Base-by-base conservation (phyloP, 176 grass and related monocot species). In the Oryza longistaminata region DNA sequence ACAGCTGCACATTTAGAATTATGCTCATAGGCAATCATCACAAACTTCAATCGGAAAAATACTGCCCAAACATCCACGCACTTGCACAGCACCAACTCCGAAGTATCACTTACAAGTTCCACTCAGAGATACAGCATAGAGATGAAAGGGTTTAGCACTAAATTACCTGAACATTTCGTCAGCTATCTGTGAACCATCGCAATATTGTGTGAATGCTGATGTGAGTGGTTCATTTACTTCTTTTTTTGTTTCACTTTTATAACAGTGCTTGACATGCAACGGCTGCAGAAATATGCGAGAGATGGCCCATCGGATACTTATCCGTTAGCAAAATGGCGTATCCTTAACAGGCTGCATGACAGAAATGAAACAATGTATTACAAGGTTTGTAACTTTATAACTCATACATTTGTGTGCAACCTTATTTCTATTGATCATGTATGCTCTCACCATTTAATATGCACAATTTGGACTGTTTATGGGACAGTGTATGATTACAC, bases 341-440 rank as follows among this genome's bases (percentile, higher is more conserved):
- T 98, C 74, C 91, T 98, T 40, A 98, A 98, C 64, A 95, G 96
- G 75, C 91, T 95, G 64, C 93, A 98, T 68, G 96, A 95, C 88
- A 88, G 96, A 95, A 98, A 98, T 86, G 96, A 98, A 83, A 95
- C 93, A 62, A 94, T 98, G 96, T 98, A 93, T 85, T 94, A 98
- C 88, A 95, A 98, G 93, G 96, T 93, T 71, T 79, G 83, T 70
- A 66, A 79, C 35, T 78, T 44, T 31, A 82, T 58, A 73, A 60
- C 9, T 68, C 50, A 17, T 27, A 45, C 42, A 70, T 69, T 81
- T 68, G 24, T 67, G n/a, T 17, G 50, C 27, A 72, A 60, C 53
- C 29, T 66, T 82, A 66, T 84, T 77, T 72, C 70, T 79, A 40
- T 62, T 73, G 21, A 52, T 62, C 13, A 7, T 74, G 48, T 68